A percentile compares a stretch with the other conserved stretches of the same genome.
Evolutionary conservation across 2,329 filamentous ascomycete species (phyloP).

Genomic region (Alternaria brassicicola): DNA sequence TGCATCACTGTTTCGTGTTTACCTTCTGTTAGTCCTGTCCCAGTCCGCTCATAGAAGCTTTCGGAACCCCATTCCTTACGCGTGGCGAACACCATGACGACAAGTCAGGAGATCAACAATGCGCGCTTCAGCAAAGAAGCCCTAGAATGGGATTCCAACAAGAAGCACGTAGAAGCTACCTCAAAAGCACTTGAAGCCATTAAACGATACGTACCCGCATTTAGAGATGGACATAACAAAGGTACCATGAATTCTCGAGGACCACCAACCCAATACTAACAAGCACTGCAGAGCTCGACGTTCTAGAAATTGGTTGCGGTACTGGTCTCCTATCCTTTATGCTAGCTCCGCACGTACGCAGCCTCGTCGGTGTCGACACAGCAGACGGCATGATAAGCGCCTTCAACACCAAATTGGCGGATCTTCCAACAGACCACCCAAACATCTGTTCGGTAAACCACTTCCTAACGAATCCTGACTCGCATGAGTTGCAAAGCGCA

Average conservation of each 20-base stretch:
- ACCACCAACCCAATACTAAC: background rate
- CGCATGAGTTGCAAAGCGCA: conserved; percentile 42
- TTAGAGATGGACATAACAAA: conserved; percentile 38
- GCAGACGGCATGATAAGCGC: conserved; percentile 62
- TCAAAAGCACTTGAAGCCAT: conserved; percentile 56
- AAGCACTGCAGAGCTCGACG: conserved; percentile 44
- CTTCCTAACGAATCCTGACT: conserved; percentile 58
- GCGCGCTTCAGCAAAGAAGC: conserved; percentile 63
- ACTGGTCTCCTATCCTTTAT: conserved; percentile 61
- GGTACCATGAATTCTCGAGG: conserved; percentile 14
- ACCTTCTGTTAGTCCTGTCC: background rate
- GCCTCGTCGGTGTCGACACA: conserved; percentile 60
- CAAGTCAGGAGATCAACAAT: conserved; percentile 43
- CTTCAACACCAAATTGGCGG: conserved; percentile 54
- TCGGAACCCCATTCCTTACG: background rate
- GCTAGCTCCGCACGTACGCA: conserved; percentile 56
- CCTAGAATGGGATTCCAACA: conserved; percentile 61
- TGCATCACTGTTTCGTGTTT: background rate
- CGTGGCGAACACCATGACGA: background rate
- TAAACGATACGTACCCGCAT: conserved; percentile 46
- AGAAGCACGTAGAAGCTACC: conserved; percentile 55
- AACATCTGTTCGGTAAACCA: conserved; percentile 58
- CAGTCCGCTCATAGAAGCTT: background rate
- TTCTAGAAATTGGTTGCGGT: conserved; percentile 64
- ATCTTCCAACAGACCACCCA: conserved; percentile 21